These are phyloP conservation scores for Trichophyton rubrum DNA, from an alignment of 2,329 filamentous ascomycete species.

Conservation along the genomic window DNA sequence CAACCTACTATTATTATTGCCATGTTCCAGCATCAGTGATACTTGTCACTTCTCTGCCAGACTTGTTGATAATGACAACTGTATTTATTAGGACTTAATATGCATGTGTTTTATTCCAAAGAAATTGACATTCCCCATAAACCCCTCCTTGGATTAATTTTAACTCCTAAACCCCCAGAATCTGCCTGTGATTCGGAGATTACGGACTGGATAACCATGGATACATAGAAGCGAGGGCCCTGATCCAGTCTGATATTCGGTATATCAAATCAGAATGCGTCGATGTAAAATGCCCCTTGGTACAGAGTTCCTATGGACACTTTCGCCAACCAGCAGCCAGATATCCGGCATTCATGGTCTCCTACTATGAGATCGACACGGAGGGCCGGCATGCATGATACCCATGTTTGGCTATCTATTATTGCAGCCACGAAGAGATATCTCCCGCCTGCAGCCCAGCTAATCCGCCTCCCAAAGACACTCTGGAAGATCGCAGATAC, in stretches of 20 bases:
- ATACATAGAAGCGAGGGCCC: background rate
- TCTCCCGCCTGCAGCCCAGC: too few species aligned
- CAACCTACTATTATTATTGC: background rate
- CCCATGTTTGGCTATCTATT: too few species aligned
- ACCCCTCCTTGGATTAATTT: background rate
- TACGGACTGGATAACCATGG: background rate
- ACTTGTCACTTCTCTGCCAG: too few species aligned
- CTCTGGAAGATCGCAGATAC: too few species aligned
- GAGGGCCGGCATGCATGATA: too few species aligned
- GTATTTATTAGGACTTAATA: too few species aligned
- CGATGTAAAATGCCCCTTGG: background rate
- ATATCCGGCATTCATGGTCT: background rate
- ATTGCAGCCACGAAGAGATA: too few species aligned
- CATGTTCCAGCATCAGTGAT: background rate
- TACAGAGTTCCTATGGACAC: background rate
- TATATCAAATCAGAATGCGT: background rate
- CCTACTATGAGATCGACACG: too few species aligned
- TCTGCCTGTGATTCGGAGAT: too few species aligned
- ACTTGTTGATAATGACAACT: background rate
- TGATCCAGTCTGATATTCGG: background rate
- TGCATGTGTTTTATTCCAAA: background rate
- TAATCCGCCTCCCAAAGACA: too few species aligned
- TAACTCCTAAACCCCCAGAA: background rate
- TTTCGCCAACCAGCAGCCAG: background rate
- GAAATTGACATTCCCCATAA: background rate